phyloP scores from a whole-genome alignment of 1,284 basidiomycete species.

The Hemileia vastatrix region DNA sequence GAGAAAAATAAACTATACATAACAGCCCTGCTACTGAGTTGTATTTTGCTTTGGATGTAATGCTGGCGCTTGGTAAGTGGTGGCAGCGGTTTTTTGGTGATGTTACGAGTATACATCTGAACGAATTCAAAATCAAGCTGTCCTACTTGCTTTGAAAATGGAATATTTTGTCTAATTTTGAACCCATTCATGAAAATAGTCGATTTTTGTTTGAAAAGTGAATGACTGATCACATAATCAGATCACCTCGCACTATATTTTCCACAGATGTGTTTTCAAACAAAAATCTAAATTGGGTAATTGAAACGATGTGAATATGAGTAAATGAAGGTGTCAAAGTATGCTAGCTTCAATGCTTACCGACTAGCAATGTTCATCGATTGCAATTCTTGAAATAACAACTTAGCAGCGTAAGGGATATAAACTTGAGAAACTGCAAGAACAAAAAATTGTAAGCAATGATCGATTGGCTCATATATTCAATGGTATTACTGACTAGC shows the following conservation, averaged over 20 bases:
- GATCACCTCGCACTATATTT: slow-evolving; percentile 20
- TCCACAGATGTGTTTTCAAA: slow-evolving; percentile 24
- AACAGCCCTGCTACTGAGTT: too few species aligned
- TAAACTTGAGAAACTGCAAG: slow-evolving; percentile 44
- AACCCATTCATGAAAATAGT: too few species aligned
- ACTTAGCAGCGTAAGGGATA: slow-evolving; percentile 53
- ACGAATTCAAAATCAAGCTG: too few species aligned
- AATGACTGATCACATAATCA: slow-evolving; percentile 22
- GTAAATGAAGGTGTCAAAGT: not conserved
- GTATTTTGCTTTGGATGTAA: too few species aligned
- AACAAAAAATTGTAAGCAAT: not conserved
- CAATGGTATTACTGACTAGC: slow-evolving; percentile 53
- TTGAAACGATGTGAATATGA: not conserved
- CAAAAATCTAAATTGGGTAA: slow-evolving; percentile 8
- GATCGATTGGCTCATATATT: not conserved
- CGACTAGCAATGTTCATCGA: slow-evolving; percentile 39
- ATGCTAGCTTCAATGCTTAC: slow-evolving; percentile 32
- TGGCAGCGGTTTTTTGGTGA: too few species aligned
- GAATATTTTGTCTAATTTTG: too few species aligned
- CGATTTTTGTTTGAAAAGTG: too few species aligned
- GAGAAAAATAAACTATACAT: too few species aligned
- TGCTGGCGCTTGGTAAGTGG: too few species aligned
- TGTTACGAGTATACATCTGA: too few species aligned
- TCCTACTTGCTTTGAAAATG: too few species aligned
- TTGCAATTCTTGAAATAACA: slow-evolving; percentile 70